phyloP scores from a whole-genome alignment of 2,329 filamentous ascomycete genomes.

The Pyrenophora teres region DNA sequence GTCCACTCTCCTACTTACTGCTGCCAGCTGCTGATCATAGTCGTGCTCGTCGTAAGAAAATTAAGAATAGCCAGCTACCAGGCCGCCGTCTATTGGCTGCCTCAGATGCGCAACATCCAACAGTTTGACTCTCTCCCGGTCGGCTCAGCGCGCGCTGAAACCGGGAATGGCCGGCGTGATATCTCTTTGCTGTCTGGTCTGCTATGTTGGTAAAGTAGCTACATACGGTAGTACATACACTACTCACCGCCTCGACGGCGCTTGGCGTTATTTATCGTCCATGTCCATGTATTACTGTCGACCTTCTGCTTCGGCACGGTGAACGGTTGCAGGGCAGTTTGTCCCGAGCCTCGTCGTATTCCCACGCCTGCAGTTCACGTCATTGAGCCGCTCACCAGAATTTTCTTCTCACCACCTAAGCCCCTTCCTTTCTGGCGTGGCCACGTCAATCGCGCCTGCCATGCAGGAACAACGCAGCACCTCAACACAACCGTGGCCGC shows the following conservation, averaged over 20 bases:
- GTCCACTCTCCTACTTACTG: no score
- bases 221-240: no score
- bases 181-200: background rate
- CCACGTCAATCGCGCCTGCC: conserved; percentile 42
- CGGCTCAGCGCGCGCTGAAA: conserved; percentile 25
- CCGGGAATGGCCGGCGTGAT: conserved; percentile 32
- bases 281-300: no score
- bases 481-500: conserved; percentile 16
- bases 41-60: conserved; percentile 2
- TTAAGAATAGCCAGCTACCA: conserved; percentile 13
- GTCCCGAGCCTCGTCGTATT: conserved; percentile 19
- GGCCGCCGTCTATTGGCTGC: conserved; percentile 12
- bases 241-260: conserved; percentile 8
- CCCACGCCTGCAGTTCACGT: conserved; percentile 18
- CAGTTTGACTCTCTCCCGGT: conserved; percentile 7
- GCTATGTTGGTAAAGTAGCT: no score
- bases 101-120: conserved; percentile 22
- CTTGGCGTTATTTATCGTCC: conserved; percentile 10
- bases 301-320: conserved; percentile 12
- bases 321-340: conserved; percentile 26
- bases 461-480: conserved; percentile 47
- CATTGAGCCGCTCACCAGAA: conserved; percentile 20
- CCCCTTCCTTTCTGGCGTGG: conserved; percentile 26
- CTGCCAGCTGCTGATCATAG: conserved; percentile 9
- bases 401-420: conserved; percentile 15